Percentiles rank a stretch among this genome's conserved stretches.
These are phyloP conservation scores for Aspergillus sp. DNA, from an alignment of 2,329 filamentous ascomycete species.

Conservation along the genomic window DNA sequence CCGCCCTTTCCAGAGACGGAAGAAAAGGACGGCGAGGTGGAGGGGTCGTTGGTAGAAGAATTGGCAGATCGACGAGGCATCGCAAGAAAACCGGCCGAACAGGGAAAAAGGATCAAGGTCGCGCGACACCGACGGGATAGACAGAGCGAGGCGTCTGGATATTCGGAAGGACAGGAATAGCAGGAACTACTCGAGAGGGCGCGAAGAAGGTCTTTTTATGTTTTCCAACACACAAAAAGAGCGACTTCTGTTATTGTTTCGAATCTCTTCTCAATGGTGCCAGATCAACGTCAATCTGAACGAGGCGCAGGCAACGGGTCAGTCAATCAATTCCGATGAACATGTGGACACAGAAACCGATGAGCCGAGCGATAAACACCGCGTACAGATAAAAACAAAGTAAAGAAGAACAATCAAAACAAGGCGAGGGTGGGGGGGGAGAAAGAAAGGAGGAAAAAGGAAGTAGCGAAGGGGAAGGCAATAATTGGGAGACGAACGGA, in stretches of 20 bases:
- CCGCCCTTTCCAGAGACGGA: conserved; percentile 56
- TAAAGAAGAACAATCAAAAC: background rate
- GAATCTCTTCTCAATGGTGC: background rate
- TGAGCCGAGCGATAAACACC: background rate
- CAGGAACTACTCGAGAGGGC: conserved; percentile 12
- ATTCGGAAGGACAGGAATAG: background rate
- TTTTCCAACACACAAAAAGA: background rate
- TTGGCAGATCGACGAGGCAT: conserved; percentile 65
- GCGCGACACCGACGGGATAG: conserved; percentile 11
- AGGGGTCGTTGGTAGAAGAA: conserved; percentile 55
- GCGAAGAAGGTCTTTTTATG: background rate
- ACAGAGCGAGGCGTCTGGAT: background rate
- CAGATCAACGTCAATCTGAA: background rate
- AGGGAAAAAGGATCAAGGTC: conserved; percentile 11
- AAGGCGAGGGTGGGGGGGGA: background rate
- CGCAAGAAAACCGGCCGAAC: conserved; percentile 38
- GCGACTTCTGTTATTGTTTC: background rate
- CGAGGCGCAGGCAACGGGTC: background rate
- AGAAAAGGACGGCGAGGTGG: conserved; percentile 51
- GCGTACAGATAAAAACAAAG: background rate
- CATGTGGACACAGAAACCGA: background rate
- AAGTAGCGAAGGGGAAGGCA: background rate
- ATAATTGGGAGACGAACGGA: background rate
- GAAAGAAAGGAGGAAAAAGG: background rate
- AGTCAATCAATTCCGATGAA: background rate